These are phyloP conservation scores for Didymella arachidicola DNA, from an alignment of 2,329 filamentous ascomycete genomes.

Conservation along the genomic window DNA sequence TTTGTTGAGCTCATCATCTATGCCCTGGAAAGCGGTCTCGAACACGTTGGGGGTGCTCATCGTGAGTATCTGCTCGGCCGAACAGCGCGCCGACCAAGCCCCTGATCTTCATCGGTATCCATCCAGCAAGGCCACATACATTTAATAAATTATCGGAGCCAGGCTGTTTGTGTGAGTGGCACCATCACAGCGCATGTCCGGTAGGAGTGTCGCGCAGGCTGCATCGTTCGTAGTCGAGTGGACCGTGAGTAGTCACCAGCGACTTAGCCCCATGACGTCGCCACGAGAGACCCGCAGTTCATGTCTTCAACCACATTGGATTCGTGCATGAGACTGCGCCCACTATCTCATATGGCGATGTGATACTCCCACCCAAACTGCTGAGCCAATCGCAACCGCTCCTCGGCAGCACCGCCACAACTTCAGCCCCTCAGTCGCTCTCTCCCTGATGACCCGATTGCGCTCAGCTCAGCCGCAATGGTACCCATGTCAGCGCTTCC, in stretches of 20 bases:
- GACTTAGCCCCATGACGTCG: slow-evolving; percentile 16
- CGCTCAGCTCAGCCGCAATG: slow-evolving; percentile 31
- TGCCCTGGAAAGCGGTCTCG: too few species aligned
- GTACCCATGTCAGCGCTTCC: slow-evolving; percentile 22
- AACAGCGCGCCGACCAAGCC: background rate
- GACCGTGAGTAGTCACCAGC: background rate
- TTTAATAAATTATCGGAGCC: background rate
- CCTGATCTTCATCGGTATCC: slow-evolving; percentile 3
- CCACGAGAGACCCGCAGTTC: background rate
- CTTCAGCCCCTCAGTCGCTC: slow-evolving; percentile 8
- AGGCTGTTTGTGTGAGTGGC: slow-evolving; percentile 3
- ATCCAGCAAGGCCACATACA: slow-evolving; percentile 1
- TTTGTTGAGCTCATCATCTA: too few species aligned
- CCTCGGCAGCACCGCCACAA: slow-evolving; percentile 13
- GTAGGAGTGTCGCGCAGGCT: background rate
- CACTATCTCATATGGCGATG: background rate
- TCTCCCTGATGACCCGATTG: slow-evolving; percentile 11
- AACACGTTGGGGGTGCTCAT: background rate
- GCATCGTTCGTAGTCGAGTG: background rate
- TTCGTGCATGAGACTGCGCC: background rate
- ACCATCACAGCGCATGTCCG: background rate
- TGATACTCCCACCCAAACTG: background rate
- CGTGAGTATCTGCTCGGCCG: background rate
- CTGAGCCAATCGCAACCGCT: slow-evolving; percentile 1
- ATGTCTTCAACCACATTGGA: background rate